Evolutionary conservation across 129 eudicot genomes (phyloP), one percentile per base, ranked within the genome.

Genomic region (Tagetes patula): DNA sequence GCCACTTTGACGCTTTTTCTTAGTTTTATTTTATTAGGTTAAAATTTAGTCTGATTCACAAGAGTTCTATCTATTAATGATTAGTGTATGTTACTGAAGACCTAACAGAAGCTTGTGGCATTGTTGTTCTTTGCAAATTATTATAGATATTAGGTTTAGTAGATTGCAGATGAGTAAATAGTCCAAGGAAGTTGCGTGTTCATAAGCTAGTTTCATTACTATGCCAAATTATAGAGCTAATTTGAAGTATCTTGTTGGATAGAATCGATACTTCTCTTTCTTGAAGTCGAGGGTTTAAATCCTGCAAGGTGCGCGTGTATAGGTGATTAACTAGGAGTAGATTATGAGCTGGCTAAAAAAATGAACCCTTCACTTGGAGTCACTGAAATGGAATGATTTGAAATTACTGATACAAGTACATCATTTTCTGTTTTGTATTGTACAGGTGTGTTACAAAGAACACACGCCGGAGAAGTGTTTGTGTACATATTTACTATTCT

Each of bases 401-500:
- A 50, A 20, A 6, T 3, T 31, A 5, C 3, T 34, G 5, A 9
- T 40, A 50, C 37, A 8, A 65, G 5, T 20, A 9, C 39, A 39
- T 34, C 11, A 11, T 47, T 2, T 43, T 79, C 8, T 56, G 37
- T 60, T 76, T 14, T 70, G 12, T 79, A 30, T 32, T 73, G 56
- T 63, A 60, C 65, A 91, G 96, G 90, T 88, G 80, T 33, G 71
- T 59, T 80, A 38, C 48, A 65, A 76, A 75, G 80, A 83, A 61
- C 97, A 91, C 80, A 39, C 72, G 7, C 73, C 83, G 34, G 76
- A 53, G 60, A 82, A 80, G 76, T 91, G 97, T 46, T 3, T 56
- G 47, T 91, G 97, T 84, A 69, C 79, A 65, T 88, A 83, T 71
- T 49, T 86, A 72, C 75, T 91, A 36, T 75, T 47, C 56, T 91